These are phyloP conservation scores for Pestalotiopsis sp. DNA, from an alignment of 2,329 filamentous ascomycete species.

Conservation along the genomic window DNA sequence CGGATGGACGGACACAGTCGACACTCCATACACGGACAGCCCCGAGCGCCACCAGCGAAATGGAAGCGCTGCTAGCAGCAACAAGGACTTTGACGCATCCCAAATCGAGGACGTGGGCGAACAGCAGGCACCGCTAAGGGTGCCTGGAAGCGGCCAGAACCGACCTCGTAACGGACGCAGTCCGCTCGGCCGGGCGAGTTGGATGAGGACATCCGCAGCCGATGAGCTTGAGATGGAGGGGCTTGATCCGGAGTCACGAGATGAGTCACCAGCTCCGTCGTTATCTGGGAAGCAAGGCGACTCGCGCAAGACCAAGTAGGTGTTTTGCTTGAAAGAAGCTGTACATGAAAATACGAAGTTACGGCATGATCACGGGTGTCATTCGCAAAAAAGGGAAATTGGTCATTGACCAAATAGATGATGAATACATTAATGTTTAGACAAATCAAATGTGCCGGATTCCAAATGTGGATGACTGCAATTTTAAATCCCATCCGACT, in stretches of 20 bases:
- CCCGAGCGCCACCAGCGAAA: slow-evolving; percentile 19
- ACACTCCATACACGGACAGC: slow-evolving; percentile 26
- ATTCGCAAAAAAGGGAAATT: background rate
- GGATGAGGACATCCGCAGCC: slow-evolving; percentile 27
- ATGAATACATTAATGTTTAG: background rate
- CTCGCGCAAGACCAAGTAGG: background rate
- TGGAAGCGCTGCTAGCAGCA: slow-evolving; percentile 16
- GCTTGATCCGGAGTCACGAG: background rate
- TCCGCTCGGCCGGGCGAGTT: slow-evolving; percentile 37
- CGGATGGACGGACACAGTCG: slow-evolving; percentile 40
- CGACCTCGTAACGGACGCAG: slow-evolving; percentile 33
- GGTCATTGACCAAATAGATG: background rate
- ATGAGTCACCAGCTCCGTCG: background rate
- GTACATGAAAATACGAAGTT: background rate
- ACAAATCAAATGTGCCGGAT: background rate
- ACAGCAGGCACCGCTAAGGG: slow-evolving; percentile 19
- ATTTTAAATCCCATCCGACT: too few relatives aligned
- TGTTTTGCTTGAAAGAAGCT: background rate
- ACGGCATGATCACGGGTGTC: background rate
- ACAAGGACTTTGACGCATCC: background rate
- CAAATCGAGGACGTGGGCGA: background rate
- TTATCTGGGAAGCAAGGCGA: background rate
- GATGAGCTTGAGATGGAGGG: slow-evolving; percentile 31
- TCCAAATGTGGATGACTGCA: too few relatives aligned
- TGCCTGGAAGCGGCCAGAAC: slow-evolving; percentile 24